Evolutionary conservation across 176 grass and related monocot genomes (phyloP).

Genomic region (Oryza meyeriana): DNA sequence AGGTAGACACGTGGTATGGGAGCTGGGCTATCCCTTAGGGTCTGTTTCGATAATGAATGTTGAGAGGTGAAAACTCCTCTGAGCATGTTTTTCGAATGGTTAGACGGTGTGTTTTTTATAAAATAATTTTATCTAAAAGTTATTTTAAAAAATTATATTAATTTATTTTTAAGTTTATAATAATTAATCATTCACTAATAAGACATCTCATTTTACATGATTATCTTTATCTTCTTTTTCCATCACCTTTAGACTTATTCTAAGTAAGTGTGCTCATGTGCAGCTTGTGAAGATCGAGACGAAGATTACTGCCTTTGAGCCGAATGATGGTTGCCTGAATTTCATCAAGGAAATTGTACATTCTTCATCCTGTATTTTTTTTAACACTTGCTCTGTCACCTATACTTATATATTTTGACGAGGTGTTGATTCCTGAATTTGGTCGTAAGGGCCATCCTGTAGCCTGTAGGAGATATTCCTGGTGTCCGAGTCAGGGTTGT

Average conservation of each 20-base stretch:
- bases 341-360: conserved; percentile 57
- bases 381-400: not conserved
- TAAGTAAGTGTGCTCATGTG: conserved; percentile 73
- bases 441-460: conserved; percentile 62
- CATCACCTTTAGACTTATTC: too few species aligned
- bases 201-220: too few species aligned
- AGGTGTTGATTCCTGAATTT: conserved; percentile 68
- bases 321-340: conserved; percentile 75
- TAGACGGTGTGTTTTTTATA: too few species aligned
- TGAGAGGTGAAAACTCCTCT: too few species aligned
- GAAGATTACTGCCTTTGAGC: conserved; percentile 69
- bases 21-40: conserved; percentile 57
- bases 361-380: not conserved
- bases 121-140: too few species aligned
- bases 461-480: conserved; percentile 73
- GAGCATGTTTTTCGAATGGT: too few species aligned
- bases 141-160: too few species aligned
- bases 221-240: too few species aligned
- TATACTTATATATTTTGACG: conserved; percentile 33
- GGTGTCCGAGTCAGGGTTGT: conserved; percentile 75
- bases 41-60: too few species aligned
- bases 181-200: too few species aligned
- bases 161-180: too few species aligned
- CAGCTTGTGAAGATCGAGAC: conserved; percentile 70
- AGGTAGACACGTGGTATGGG: too few species aligned